Evolutionary conservation across 352 stramenopile genomes (phyloP).

Genomic region (Pythium sukuiense): DNA sequence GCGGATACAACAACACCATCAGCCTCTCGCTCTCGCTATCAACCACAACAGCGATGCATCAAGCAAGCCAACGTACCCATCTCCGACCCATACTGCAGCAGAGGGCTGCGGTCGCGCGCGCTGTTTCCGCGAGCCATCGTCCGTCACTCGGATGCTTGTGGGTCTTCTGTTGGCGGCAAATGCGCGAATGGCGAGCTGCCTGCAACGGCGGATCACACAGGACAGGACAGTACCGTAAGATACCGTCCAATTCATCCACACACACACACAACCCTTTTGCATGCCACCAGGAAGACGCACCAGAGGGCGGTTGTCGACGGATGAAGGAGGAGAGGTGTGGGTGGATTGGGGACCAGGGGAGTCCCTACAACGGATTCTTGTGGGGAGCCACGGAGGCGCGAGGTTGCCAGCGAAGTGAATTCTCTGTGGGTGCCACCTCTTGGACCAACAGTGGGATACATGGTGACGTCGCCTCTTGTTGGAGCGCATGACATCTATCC

Average conservation of each 20-base stretch:
- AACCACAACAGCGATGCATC: neutral
- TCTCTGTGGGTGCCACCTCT: constrained; percentile 11
- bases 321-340: neutral
- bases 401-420: constrained; percentile 22
- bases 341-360: constrained; percentile 12
- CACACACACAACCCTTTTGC: constrained; percentile 1
- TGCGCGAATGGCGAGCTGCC: constrained; percentile 15
- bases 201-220: constrained; percentile 6
- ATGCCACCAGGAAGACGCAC: neutral
- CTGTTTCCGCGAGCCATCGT: constrained; percentile 16
- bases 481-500: constrained; percentile 11
- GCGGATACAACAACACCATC: neutral
- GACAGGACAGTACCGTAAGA: neutral
- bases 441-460: constrained; percentile 14
- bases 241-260: constrained; percentile 5
- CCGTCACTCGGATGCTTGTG: neutral
- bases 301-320: neutral
- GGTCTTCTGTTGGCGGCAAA: constrained; percentile 16
- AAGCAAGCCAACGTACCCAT: constrained; percentile 17
- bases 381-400: neutral
- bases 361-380: neutral
- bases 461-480: neutral
- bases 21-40: neutral
- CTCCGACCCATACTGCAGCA: constrained; percentile 65
- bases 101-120: constrained; percentile 48